A percentile compares a stretch with the other conserved stretches of the same genome.
Conservation (phyloP, 768 basidiomycete genomes). For the Mycena olivaceomarginata region DNA sequence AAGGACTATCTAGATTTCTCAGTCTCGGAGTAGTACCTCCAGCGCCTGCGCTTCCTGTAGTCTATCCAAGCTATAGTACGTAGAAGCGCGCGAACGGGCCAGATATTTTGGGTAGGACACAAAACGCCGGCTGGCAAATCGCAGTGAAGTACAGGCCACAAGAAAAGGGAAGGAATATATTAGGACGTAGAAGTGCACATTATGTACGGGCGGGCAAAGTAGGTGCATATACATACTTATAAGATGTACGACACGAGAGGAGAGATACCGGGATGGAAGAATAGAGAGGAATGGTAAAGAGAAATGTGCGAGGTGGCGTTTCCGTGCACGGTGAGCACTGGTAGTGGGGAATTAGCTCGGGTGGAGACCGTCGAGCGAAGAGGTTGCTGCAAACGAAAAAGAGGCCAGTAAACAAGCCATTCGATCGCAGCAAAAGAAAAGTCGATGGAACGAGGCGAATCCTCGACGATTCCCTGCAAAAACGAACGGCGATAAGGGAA, state of each 20-base stretch:
- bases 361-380: slow-evolving; percentile 25
- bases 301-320: not conserved
- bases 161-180: slow-evolving; percentile 20
- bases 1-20: no score
- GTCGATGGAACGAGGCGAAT: slow-evolving; percentile 12
- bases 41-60: no score
- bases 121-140: not conserved
- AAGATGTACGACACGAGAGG: slow-evolving; percentile 20
- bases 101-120: slow-evolving; percentile 5
- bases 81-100: no score
- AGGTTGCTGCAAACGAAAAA: slow-evolving; percentile 23
- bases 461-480: slow-evolving; percentile 4
- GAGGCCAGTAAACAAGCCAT: slow-evolving; percentile 19
- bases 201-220: slow-evolving; percentile 3
- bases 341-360: not conserved
- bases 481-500: slow-evolving; percentile 11
- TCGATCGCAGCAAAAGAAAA: slow-evolving; percentile 22
- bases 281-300: slow-evolving; percentile 7
- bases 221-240: slow-evolving; percentile 1
- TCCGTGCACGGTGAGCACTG: slow-evolving; percentile 4
- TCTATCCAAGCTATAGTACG: no score
- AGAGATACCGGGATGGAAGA: slow-evolving; percentile 21
- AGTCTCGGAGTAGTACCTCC: no score
- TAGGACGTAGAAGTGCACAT: slow-evolving; percentile 13
- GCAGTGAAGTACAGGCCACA: slow-evolving; percentile 13